phyloP scores from a whole-genome alignment of 2,329 filamentous ascomycete species.

The Aspergillus ochraceus region DNA sequence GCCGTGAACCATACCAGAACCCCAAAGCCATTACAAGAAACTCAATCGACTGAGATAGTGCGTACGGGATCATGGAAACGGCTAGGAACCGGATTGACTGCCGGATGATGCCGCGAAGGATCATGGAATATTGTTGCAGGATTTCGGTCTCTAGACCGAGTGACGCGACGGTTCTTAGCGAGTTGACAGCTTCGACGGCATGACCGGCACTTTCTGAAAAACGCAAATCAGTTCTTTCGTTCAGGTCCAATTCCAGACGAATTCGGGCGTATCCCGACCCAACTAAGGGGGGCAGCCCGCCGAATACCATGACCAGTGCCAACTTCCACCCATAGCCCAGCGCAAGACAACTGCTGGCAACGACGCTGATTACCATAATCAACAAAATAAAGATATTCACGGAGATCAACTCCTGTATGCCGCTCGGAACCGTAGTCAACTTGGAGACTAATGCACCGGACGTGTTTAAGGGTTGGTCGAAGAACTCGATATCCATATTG shows the following conservation, averaged over 20 bases:
- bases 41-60: conserved; percentile 26
- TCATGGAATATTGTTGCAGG: too few relatives aligned
- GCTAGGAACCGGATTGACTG: too few relatives aligned
- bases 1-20: conserved; percentile 21
- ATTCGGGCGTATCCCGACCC: conserved; percentile 45
- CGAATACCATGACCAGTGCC: conserved; percentile 48
- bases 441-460: conserved; percentile 28
- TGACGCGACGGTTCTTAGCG: too few relatives aligned
- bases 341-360: conserved; percentile 48
- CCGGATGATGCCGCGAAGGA: too few relatives aligned
- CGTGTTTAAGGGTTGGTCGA: conserved; percentile 28
- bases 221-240: too few relatives aligned
- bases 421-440: conserved; percentile 22
- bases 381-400: conserved; percentile 51
- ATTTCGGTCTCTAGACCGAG: background rate
- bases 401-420: conserved; percentile 51
- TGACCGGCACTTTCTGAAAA: too few relatives aligned
- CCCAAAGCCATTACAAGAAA: conserved; percentile 29
- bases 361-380: conserved; percentile 47
- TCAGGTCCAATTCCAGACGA: too few relatives aligned
- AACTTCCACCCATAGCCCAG: conserved; percentile 53
- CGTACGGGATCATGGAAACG: conserved; percentile 4
- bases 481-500: conserved; percentile 28
- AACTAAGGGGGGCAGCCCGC: conserved; percentile 47
- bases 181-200: too few relatives aligned